Percentiles rank a stretch among this genome's conserved stretches.
Conservation (phyloP, 768 basidiomycete species). For the Leucosporidium yakuticum region DNA sequence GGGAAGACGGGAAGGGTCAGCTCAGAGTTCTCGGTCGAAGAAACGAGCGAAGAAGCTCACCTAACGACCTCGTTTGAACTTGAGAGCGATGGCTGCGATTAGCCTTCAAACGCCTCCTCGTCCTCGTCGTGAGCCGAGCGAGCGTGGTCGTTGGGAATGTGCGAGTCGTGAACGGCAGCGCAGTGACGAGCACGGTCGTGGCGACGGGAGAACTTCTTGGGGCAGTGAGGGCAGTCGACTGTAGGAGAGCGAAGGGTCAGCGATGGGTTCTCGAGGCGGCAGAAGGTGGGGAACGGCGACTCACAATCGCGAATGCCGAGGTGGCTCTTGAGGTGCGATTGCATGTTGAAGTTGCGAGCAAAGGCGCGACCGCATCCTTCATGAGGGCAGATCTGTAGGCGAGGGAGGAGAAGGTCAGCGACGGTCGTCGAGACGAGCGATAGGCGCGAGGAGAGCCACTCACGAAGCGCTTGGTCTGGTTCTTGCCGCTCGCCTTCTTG, state of each 20-base stretch:
- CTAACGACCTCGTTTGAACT: no score
- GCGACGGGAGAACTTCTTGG: slow-evolving; percentile 33
- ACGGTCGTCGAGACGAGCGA: neutral
- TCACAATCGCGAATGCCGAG: slow-evolving; percentile 32
- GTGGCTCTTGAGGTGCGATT: slow-evolving; percentile 33
- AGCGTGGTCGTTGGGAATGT: neutral
- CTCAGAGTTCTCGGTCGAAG: no score
- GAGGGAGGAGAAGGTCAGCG: neutral
- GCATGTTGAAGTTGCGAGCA: slow-evolving; percentile 33
- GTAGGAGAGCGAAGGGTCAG: neutral
- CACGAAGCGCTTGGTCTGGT: slow-evolving; percentile 10
- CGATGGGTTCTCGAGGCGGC: neutral
- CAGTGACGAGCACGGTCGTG: slow-evolving; percentile 32
- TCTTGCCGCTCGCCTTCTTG: slow-evolving; percentile 3
- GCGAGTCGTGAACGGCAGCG: slow-evolving; percentile 23
- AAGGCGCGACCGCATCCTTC: slow-evolving; percentile 26
- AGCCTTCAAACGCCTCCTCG: neutral
- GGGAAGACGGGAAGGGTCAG: no score
- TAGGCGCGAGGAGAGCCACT: neutral
- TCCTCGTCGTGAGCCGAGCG: neutral
- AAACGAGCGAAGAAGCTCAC: no score
- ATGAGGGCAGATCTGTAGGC: slow-evolving; percentile 23
- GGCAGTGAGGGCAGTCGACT: slow-evolving; percentile 33
- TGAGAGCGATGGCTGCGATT: no score
- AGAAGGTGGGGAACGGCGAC: neutral